phyloP scores from a whole-genome alignment of 345 rosid species.

The Citrus mangshanensis region DNA sequence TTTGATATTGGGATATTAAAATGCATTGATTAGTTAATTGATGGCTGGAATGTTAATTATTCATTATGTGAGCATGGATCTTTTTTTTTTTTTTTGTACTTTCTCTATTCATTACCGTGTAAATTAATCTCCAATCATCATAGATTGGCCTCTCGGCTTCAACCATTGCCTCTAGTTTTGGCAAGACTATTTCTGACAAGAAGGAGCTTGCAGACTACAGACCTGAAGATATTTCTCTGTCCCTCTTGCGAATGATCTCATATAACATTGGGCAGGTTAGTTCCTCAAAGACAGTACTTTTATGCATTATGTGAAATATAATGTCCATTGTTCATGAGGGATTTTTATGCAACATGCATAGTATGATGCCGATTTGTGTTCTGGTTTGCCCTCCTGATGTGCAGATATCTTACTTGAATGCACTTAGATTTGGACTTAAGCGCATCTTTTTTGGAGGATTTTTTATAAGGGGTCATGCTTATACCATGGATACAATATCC shows the following conservation, averaged over 20 bases:
- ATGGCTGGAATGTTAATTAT: neutral
- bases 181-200: conserved; percentile 88
- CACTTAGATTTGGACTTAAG: conserved; percentile 93
- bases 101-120: neutral
- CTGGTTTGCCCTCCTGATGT: conserved; percentile 14
- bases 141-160: conserved; percentile 98
- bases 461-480: conserved; percentile 97
- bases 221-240: conserved; percentile 94
- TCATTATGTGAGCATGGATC: neutral
- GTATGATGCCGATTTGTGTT: neutral
- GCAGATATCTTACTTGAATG: conserved; percentile 90
- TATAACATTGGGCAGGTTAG: conserved; percentile 97
- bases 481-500: conserved; percentile 99
- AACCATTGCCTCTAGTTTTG: conserved; percentile 98
- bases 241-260: conserved; percentile 97
- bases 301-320: neutral
- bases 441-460: conserved; percentile 96
- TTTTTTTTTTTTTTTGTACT: neutral
- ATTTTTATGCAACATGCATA: neutral
- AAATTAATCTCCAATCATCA: neutral
- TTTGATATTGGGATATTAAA: neutral
- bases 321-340: neutral
- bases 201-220: conserved; percentile 92
- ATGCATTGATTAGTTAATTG: neutral
- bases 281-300: neutral